phyloP scores from a whole-genome alignment of 345 rosid genomes.

The Linum trigynum region DNA sequence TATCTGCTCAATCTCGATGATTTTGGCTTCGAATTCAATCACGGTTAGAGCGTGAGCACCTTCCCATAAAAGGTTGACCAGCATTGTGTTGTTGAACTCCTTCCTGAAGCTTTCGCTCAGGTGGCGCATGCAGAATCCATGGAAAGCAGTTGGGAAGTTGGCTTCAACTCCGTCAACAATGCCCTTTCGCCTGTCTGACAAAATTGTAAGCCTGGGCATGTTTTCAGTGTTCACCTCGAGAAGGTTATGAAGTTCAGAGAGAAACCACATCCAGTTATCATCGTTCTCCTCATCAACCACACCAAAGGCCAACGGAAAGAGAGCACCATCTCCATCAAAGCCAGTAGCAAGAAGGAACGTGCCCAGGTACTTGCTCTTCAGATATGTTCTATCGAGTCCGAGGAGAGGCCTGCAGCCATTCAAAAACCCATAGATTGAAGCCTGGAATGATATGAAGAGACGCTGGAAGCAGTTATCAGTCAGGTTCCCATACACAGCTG shows the following conservation, averaged over 20 bases:
- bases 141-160: constrained; percentile 93
- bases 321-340: constrained; percentile 89
- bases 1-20: constrained; percentile 79
- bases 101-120: constrained; percentile 87
- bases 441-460: constrained; percentile 93
- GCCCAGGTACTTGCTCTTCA: constrained; percentile 91
- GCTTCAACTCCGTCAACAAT: constrained; percentile 88
- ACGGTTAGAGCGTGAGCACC: constrained; percentile 89
- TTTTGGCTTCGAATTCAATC: constrained; percentile 81
- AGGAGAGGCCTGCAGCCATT: constrained; percentile 95
- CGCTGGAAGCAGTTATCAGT: constrained; percentile 80
- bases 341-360: constrained; percentile 92
- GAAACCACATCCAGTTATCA: constrained; percentile 99
- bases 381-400: constrained; percentile 74
- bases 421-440: constrained; percentile 89
- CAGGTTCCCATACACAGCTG: constrained; percentile 74
- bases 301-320: constrained; percentile 92
- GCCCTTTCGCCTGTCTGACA: constrained; percentile 85
- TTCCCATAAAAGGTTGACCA: constrained; percentile 88
- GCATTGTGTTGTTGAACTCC: constrained; percentile 86
- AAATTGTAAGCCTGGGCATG: constrained; percentile 92
- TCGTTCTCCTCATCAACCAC: constrained; percentile 94
- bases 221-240: constrained; percentile 91
- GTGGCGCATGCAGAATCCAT: constrained; percentile 95
- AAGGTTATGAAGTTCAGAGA: constrained; percentile 83